Conservation (phyloP, 345 rosid species). For the Pugionium cornutum region DNA sequence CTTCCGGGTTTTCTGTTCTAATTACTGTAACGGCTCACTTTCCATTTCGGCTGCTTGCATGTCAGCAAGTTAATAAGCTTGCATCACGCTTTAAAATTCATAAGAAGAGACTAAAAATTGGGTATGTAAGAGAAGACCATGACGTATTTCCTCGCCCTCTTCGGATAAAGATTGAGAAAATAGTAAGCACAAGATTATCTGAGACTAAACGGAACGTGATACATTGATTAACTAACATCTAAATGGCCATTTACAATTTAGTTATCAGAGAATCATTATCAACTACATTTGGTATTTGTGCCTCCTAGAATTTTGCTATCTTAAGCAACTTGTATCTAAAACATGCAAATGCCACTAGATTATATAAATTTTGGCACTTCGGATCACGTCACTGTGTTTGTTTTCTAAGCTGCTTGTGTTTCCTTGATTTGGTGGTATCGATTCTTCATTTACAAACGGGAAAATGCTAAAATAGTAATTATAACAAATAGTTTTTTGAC, state of each 20-base stretch:
- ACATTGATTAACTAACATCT: slow-evolving; percentile 12
- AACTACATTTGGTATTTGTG: slow-evolving; percentile 22
- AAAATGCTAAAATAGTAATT: slow-evolving; percentile 74
- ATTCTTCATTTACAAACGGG: slow-evolving; percentile 57
- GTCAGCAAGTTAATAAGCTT: neutral
- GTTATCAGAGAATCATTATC: slow-evolving; percentile 13
- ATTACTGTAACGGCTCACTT: slow-evolving; percentile 27
- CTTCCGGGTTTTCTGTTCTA: slow-evolving; percentile 27
- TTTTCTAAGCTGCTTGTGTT: slow-evolving; percentile 41
- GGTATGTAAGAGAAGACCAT: slow-evolving; percentile 30
- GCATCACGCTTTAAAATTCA: slow-evolving; percentile 31
- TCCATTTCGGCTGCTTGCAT: slow-evolving; percentile 2
- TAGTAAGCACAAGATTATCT: too few species aligned
- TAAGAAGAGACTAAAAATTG: slow-evolving; percentile 3
- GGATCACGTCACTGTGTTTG: slow-evolving; percentile 37
- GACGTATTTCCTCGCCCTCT: slow-evolving; percentile 16
- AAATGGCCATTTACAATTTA: slow-evolving; percentile 29
- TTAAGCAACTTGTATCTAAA: slow-evolving; percentile 28
- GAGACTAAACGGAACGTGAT: too few species aligned
- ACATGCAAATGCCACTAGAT: slow-evolving; percentile 17
- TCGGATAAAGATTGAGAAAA: slow-evolving; percentile 26
- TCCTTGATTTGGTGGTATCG: slow-evolving; percentile 44
- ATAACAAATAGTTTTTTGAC: too few species aligned
- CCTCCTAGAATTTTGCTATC: slow-evolving; percentile 6
- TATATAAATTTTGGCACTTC: slow-evolving; percentile 27